phyloP scores from a whole-genome alignment of 2,329 filamentous ascomycete species.

The Colletotrichum chrysophilum region DNA sequence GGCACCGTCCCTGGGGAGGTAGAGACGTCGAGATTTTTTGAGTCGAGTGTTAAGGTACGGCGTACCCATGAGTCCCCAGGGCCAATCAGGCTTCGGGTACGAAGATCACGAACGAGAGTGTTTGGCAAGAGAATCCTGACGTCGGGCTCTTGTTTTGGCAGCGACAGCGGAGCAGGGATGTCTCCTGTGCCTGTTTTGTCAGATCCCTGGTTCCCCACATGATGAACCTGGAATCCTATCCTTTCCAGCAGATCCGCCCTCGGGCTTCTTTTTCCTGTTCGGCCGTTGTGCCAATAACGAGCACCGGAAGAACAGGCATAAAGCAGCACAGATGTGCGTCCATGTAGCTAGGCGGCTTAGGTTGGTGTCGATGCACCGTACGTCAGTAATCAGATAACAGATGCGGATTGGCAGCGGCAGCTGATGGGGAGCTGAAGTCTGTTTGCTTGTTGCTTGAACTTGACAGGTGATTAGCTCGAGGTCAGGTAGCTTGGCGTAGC shows the following conservation, averaged over 20 bases:
- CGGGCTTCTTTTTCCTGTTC: conserved; percentile 10
- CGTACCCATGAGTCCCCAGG: conserved; percentile 21
- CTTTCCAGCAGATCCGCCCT: conserved; percentile 26
- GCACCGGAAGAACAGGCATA: conserved; percentile 9
- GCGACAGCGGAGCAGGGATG: conserved; percentile 22
- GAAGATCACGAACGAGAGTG: conserved; percentile 36
- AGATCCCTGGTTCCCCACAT: conserved; percentile 27
- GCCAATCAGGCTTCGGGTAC: conserved; percentile 27
- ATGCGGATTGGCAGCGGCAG: neutral
- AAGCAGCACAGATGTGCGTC: conserved; percentile 10
- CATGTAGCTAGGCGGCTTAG: neutral
- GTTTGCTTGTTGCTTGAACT: neutral
- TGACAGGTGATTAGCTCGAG: neutral
- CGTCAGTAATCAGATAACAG: conserved; percentile 7
- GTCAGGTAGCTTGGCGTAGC: neutral
- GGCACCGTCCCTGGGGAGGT: neutral
- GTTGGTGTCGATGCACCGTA: neutral
- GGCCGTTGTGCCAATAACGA: conserved; percentile 9
- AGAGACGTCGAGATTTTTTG: conserved; percentile 11
- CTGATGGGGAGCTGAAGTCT: neutral
- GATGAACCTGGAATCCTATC: conserved; percentile 24
- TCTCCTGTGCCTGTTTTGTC: conserved; percentile 28
- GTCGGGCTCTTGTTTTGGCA: conserved; percentile 29
- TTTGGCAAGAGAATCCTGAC: conserved; percentile 34
- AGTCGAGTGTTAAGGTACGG: neutral